A percentile compares a stretch with the other conserved stretches of the same genome.
Conservation (phyloP, 1,284 basidiomycete genomes). For the Pseudozyma hubeiensis region DNA sequence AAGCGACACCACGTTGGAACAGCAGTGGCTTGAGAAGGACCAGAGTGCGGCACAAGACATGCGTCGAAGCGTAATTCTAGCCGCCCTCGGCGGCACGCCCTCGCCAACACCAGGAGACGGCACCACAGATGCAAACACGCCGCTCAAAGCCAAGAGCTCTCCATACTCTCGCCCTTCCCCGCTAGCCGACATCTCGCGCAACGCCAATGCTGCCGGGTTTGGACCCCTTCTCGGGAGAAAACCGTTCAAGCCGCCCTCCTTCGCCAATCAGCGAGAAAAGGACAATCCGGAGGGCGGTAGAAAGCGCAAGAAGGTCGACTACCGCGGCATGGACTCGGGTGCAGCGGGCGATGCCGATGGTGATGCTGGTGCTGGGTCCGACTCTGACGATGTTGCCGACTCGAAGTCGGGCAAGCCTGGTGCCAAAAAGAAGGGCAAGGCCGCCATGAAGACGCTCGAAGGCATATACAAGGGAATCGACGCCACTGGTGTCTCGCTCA, state of each 20-base stretch:
- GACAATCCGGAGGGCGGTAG: conserved; percentile 37
- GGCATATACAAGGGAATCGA: conserved; percentile 67
- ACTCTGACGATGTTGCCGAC: conserved; percentile 27
- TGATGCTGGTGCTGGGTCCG: conserved; percentile 41
- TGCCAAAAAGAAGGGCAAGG: conserved; percentile 43
- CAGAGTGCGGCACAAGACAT: conserved; percentile 5
- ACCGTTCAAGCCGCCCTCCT: conserved; percentile 64
- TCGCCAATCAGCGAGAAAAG: conserved; percentile 42
- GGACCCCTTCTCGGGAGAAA: conserved; percentile 59
- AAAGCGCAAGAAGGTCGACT: conserved; percentile 64
- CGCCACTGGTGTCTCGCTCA: conserved; percentile 63
- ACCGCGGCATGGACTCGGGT: conserved; percentile 60
- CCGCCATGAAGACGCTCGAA: conserved; percentile 53
- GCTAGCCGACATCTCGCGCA: conserved; percentile 36
- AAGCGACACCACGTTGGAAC: no score
- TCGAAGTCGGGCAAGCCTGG: conserved; percentile 19
- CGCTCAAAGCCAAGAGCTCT: conserved; percentile 22
- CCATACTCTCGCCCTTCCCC: conserved; percentile 25
- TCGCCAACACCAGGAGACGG: conserved; percentile 15
- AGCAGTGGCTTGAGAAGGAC: not conserved
- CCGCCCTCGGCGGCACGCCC: conserved; percentile 37
- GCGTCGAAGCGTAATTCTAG: conserved; percentile 45
- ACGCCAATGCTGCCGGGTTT: conserved; percentile 59
- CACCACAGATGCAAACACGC: conserved; percentile 15
- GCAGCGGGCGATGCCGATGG: conserved; percentile 48